These are phyloP conservation scores for Sedum album DNA, from an alignment of 164 flowering plant species.

Conservation along the genomic window DNA sequence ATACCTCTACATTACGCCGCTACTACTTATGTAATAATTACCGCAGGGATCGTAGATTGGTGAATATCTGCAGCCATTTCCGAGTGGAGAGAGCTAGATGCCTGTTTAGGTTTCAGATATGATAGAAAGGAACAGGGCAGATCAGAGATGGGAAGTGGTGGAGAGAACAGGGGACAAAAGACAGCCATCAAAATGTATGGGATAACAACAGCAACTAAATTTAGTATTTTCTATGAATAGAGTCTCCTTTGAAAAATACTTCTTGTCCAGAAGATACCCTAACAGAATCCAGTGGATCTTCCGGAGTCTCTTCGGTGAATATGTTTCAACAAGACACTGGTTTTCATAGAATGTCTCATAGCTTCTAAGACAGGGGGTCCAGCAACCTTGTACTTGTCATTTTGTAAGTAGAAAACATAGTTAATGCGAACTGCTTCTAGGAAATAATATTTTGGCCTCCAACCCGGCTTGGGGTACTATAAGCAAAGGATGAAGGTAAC, in stretches of 20 bases:
- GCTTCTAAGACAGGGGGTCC: no score
- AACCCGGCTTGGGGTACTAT: neutral
- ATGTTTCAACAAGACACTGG: neutral
- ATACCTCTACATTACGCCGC: neutral
- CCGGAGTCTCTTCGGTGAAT: no score
- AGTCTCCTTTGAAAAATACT: neutral
- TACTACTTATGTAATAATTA: neutral
- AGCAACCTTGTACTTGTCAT: no score
- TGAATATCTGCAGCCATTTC: conserved; percentile 1
- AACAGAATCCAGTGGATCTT: neutral
- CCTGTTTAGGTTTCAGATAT: neutral
- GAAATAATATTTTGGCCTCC: no score
- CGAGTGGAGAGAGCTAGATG: neutral
- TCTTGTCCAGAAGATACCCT: neutral
- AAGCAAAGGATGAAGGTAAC: neutral
- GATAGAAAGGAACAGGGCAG: neutral
- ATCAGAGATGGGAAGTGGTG: neutral
- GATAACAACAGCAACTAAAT: neutral
- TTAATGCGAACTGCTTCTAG: no score
- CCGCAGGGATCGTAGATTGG: neutral
- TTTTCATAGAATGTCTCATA: neutral
- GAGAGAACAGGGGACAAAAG: neutral
- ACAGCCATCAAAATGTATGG: neutral
- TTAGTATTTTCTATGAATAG: neutral
- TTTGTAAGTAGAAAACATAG: no score